phyloP scores from a whole-genome alignment of 148 eudicot species.

The Talinum fruticosum region DNA sequence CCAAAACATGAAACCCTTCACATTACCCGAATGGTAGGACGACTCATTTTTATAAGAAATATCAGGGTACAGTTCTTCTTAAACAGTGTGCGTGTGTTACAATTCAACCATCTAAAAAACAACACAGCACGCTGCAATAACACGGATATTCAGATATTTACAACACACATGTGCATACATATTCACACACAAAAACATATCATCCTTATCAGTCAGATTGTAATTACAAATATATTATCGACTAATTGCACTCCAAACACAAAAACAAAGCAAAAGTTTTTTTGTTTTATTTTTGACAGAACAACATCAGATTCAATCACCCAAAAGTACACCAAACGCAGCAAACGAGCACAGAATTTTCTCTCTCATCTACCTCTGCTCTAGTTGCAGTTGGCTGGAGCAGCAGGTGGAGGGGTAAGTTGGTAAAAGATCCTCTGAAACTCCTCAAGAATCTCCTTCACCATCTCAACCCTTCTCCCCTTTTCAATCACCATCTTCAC shows the following conservation, averaged over 20 bases:
- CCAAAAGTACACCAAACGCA: background rate
- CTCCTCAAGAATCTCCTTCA: conserved; percentile 48
- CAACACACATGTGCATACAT: background rate
- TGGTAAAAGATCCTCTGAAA: conserved; percentile 49
- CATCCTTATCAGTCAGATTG: background rate
- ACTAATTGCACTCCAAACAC: background rate
- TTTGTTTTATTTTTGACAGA: too few species aligned
- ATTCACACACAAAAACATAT: background rate
- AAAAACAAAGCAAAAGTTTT: background rate
- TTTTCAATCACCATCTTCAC: conserved; percentile 50
- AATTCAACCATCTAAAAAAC: too few species aligned
- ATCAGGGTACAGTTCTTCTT: too few species aligned
- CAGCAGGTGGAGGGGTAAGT: conserved; percentile 18
- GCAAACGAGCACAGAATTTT: background rate
- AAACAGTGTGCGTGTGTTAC: too few species aligned
- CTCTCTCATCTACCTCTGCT: background rate
- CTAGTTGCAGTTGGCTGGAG: background rate
- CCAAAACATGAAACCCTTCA: too few species aligned
- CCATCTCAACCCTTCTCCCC: conserved; percentile 30
- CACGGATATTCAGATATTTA: background rate
- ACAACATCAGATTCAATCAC: background rate
- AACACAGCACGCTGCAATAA: background rate
- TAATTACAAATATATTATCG: background rate
- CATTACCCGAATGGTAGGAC: too few species aligned
- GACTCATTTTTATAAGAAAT: too few species aligned